phyloP scores from a whole-genome alignment of 768 basidiomycete species.

The Lactifluus echinatus region DNA sequence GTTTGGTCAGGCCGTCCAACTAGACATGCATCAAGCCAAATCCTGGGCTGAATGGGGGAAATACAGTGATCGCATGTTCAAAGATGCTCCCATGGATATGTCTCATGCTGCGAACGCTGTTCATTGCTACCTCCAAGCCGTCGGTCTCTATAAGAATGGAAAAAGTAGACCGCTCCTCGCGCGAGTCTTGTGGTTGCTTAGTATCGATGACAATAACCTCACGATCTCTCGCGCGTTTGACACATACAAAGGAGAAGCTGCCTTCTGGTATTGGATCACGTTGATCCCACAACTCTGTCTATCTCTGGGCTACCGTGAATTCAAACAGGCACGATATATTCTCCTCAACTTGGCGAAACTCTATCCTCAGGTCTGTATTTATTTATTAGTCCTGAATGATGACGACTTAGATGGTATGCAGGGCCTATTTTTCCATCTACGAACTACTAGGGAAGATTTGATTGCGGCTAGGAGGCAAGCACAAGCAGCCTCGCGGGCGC shows the following conservation, averaged over 20 bases:
- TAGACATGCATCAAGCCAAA: conserved; percentile 91
- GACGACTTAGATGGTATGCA: conserved; percentile 27
- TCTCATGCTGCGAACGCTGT: conserved; percentile 82
- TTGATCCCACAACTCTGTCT: conserved; percentile 89
- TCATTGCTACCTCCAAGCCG: conserved; percentile 95
- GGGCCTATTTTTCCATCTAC: conserved; percentile 93
- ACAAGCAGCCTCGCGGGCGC: conserved; percentile 28
- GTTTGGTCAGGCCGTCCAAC: conserved; percentile 91
- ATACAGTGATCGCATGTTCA: conserved; percentile 89
- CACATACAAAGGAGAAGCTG: conserved; percentile 91
- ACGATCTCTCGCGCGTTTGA: conserved; percentile 80
- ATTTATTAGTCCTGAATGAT: background rate
- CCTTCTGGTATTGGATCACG: conserved; percentile 99
- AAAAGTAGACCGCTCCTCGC: conserved; percentile 89
- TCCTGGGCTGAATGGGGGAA: conserved; percentile 99
- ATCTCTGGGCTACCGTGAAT: conserved; percentile 85
- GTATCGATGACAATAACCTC: conserved; percentile 72
- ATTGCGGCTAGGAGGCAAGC: conserved; percentile 37
- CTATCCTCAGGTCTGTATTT: conserved; percentile 69
- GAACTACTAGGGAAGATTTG: conserved; percentile 76
- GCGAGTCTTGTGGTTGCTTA: conserved; percentile 93
- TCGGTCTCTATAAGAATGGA: conserved; percentile 86
- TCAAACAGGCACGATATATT: conserved; percentile 85
- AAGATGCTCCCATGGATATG: conserved; percentile 69
- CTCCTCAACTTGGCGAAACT: conserved; percentile 83